A percentile compares a stretch with the other conserved stretches of the same genome.
Evolutionary conservation across 371 early-diverging fungal species (phyloP).

Genomic region (Mortierella sp.): DNA sequence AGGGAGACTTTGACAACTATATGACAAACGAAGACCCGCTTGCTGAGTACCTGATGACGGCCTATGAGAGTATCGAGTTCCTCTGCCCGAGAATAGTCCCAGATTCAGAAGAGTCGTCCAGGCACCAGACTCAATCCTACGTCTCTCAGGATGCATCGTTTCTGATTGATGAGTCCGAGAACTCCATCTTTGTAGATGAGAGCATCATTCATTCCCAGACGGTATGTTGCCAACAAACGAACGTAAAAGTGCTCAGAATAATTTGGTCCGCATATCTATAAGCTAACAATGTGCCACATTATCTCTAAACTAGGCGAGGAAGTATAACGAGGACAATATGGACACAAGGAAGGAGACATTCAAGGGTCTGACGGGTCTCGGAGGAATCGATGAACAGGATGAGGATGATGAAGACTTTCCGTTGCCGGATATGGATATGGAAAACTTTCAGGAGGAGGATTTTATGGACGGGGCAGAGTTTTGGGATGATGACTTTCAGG

Average conservation of each 20-base stretch:
- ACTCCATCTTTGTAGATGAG: constrained; percentile 46
- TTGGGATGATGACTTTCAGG: constrained; percentile 27
- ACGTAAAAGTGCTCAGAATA: background rate
- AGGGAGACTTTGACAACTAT: constrained; percentile 39
- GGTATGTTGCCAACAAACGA: constrained; percentile 22
- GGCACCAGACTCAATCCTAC: constrained; percentile 7
- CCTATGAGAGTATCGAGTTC: constrained; percentile 39
- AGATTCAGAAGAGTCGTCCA: constrained; percentile 9
- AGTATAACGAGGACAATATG: constrained; percentile 22
- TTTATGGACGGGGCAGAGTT: constrained; percentile 39
- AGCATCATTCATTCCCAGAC: constrained; percentile 39
- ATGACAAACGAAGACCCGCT: constrained; percentile 26
- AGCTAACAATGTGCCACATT: background rate
- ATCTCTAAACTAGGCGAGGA: constrained; percentile 9
- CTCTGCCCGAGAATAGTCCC: constrained; percentile 27
- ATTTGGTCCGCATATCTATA: background rate
- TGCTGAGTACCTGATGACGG: constrained; percentile 24
- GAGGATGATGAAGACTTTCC: constrained; percentile 33
- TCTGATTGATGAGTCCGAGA: constrained; percentile 38
- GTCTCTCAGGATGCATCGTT: constrained; percentile 26
- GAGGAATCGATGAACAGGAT: constrained; percentile 34
- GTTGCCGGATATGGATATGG: constrained; percentile 45
- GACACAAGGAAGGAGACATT: constrained; percentile 28
- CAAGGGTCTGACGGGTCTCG: constrained; percentile 32
- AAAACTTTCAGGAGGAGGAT: constrained; percentile 35